A percentile compares a stretch with the other conserved stretches of the same genome.
Evolutionary conservation across 2,329 filamentous ascomycete species (phyloP).

Genomic region (Westerdykella aurantiaca): DNA sequence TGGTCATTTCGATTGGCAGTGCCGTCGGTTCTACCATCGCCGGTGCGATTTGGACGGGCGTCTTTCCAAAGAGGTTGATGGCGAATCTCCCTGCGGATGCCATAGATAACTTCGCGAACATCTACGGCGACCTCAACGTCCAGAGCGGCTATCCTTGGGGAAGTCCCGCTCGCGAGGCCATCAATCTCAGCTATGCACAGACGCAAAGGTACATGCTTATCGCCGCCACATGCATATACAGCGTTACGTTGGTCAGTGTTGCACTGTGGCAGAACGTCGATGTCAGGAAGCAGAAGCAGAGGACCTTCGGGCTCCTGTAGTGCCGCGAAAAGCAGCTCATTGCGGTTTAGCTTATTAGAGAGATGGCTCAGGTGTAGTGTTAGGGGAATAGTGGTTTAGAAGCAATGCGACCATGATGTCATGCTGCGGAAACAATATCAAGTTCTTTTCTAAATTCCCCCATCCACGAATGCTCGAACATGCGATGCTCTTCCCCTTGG

Average conservation of each 20-base stretch:
- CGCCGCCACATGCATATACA: slow-evolving; percentile 26
- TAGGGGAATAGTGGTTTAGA: too few species aligned
- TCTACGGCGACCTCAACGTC: slow-evolving; percentile 50
- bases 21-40: slow-evolving; percentile 49
- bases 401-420: too few species aligned
- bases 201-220: slow-evolving; percentile 37
- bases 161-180: slow-evolving; percentile 43
- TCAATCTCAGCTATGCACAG: slow-evolving; percentile 34
- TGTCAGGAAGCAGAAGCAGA: too few species aligned
- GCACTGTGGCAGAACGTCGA: not conserved
- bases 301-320: too few species aligned
- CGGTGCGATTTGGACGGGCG: slow-evolving; percentile 59
- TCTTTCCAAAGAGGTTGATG: slow-evolving; percentile 49
- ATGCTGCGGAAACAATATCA: too few species aligned
- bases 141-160: slow-evolving; percentile 53
- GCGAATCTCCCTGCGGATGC: slow-evolving; percentile 42
- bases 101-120: slow-evolving; percentile 31
- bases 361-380: too few species aligned
- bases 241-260: slow-evolving; percentile 18
- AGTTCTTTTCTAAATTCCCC: too few species aligned
- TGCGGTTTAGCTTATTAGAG: too few species aligned
- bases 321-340: too few species aligned
- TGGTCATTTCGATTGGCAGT: slow-evolving; percentile 54
- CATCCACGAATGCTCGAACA: too few species aligned
- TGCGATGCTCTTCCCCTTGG: too few species aligned